Base-by-base conservation (phyloP, 2,329 filamentous ascomycete genomes). In the Amauroascus niger region DNA sequence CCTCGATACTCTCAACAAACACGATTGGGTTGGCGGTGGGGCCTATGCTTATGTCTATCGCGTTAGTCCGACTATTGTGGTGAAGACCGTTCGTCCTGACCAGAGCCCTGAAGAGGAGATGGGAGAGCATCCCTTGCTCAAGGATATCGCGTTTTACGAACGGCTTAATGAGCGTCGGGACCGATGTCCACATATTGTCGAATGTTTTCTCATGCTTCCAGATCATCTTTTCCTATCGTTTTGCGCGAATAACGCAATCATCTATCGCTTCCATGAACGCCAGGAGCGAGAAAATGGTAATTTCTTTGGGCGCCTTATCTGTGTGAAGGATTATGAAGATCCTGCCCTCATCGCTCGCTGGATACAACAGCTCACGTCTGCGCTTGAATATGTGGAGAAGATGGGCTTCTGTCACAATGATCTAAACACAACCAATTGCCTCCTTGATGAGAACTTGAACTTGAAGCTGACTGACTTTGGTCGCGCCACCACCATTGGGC, bases 331-430 rank as follows among this genome's bases (percentile, higher is more conserved):
- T 24, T 55, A 58, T 20, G 57, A 60, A 43, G 57, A 60, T 47
- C 57, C 57, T 33, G 39, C 54, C 41, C 52, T 60, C 11, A 47
- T 60, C 28, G 57, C 57, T 55, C 57, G 56, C 30, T 59, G 54
- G 59, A 56, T 60, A 44, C 54, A 59, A 49, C 57, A 60, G 51
- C 11, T 60, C 26, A 51, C 44, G 24, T 59, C 54, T n/a, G 55
- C 59, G 20, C 57, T 60, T 37, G 57, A 57, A 32, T 61, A 55
- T 47, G 35, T 60, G 4, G 56, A 61, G 41, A 58, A 57, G 53
- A 43, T 60, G 52, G 58, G 59, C 35, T 60, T 57, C 14, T 57
- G 37, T 48, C 55, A 60, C 16, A 58, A 55, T 47, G 57, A 58
- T 32, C 24, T 53, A 7, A 16, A 58, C 39, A 16, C 47, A 26